phyloP scores from a whole-genome alignment of 495 filamentous ascomycete genomes.

The Penicillium verhagenii region DNA sequence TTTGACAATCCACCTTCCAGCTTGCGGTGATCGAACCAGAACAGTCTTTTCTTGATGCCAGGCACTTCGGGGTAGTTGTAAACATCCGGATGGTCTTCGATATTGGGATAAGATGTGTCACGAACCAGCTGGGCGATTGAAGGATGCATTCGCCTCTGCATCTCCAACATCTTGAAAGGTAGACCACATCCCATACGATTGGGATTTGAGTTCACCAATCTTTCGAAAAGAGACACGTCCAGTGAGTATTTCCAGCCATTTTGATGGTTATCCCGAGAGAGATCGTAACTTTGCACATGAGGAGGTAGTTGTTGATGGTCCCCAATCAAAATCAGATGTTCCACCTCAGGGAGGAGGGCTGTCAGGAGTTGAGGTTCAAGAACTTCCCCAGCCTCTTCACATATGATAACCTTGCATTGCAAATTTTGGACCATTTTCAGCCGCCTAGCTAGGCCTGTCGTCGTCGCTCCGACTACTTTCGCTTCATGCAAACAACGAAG shows the following conservation, averaged over 20 bases:
- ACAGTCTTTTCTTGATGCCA: conserved; percentile 63
- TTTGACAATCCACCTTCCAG: background rate
- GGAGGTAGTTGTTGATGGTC: conserved; percentile 69
- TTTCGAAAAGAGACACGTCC: background rate
- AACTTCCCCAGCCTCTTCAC: conserved; percentile 72
- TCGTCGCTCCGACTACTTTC: conserved; percentile 15
- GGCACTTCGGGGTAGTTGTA: conserved; percentile 51
- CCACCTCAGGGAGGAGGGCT: conserved; percentile 59
- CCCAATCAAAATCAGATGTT: conserved; percentile 69
- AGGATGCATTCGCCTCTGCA: conserved; percentile 72
- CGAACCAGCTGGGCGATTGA: conserved; percentile 59
- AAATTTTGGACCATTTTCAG: conserved; percentile 16
- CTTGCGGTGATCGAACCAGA: conserved; percentile 53
- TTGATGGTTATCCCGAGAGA: conserved; percentile 53
- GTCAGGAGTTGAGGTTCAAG: conserved; percentile 64
- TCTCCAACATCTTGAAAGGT: conserved; percentile 56
- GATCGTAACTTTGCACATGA: conserved; percentile 50
- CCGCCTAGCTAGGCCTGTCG: conserved; percentile 30
- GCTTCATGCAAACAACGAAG: background rate
- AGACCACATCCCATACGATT: background rate
- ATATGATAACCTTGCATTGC: conserved; percentile 47
- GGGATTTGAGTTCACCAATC: background rate
- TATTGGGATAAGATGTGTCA: conserved; percentile 57
- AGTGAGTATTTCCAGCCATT: background rate
- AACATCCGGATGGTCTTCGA: conserved; percentile 55